These are phyloP conservation scores for Coix lacrymajobi DNA, from an alignment of 176 grass and related monocot species.

Conservation along the genomic window DNA sequence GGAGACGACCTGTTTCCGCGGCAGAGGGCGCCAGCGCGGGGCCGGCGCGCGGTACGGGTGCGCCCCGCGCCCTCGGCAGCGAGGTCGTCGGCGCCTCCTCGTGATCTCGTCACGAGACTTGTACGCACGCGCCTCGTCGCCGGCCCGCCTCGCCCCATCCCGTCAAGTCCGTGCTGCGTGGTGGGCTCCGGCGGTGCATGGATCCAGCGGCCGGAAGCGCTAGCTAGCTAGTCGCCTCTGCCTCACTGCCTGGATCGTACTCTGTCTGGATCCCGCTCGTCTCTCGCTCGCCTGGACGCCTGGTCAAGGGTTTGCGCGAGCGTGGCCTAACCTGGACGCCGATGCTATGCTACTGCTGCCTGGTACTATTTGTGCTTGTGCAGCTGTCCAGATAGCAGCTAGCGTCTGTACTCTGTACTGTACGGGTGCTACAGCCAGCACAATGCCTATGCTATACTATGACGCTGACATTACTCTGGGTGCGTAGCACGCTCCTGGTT, in stretches of 20 bases:
- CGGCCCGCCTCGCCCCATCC: too few relatives aligned
- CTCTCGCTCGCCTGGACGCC: too few relatives aligned
- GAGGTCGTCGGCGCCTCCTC: slow-evolving; percentile 21
- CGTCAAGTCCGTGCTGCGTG: neutral
- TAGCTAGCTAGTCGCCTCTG: neutral
- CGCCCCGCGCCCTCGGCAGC: slow-evolving; percentile 10
- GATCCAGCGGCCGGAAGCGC: neutral
- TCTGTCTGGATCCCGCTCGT: neutral
- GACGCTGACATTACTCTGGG: neutral
- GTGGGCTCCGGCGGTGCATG: neutral
- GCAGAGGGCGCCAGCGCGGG: neutral
- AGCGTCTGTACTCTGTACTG: too few relatives aligned
- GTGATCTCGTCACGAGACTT: slow-evolving; percentile 13
- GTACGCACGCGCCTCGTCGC: neutral
- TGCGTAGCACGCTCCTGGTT: neutral
- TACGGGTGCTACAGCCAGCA: too few relatives aligned
- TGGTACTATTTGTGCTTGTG: neutral
- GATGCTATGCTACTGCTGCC: too few relatives aligned
- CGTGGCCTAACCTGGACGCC: too few relatives aligned
- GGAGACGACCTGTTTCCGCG: neutral
- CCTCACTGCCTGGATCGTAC: neutral
- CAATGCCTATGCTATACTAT: too few relatives aligned
- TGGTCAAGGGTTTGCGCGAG: too few relatives aligned
- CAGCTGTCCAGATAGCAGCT: neutral
- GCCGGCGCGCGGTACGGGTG: slow-evolving; percentile 28